Evolutionary conservation across 192 early-diverging fungal species (phyloP), one percentile per base, ranked within the genome.

Genomic region (Coemansia sp.): DNA sequence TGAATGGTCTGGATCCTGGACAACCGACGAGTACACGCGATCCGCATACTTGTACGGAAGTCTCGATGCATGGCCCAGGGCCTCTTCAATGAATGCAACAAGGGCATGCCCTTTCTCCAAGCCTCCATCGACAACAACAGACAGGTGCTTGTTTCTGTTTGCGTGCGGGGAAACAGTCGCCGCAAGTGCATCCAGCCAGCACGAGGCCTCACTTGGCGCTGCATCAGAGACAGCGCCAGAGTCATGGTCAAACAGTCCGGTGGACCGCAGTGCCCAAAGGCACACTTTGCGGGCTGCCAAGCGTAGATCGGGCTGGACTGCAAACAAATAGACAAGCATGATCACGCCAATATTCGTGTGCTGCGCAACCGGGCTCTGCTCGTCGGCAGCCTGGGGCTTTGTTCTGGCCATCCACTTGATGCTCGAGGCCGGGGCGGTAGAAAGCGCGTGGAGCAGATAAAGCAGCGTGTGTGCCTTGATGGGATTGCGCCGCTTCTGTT

Each of bases 131-230:
- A 62, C 20, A 9, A 69, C 52, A 43, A 44, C 39, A 21, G 64
- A 0, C 60, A 77, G 53, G n/a, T 64, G 65, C 30, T 43, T 34
- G n/a, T 41, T 45, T 18, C 75, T 67, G 24, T 20, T 35, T 1
- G 80, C 75, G n/a, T 71, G 66, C 2, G 80, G 71, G n/a, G 75
- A 77, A 6, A 48, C 60, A 64, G 77, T 26, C 45, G 62, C 58
- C 14, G 79, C 74, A 56, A 83, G 71, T 15, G 80, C 68, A n/a
- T 73, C 75, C 9, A 83, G 71, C 80, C 80, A 83, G 58, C 70
- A 72, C 23, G 41, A 41, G 18, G 75, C 68, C 66, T 83, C 80
- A 5, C 55, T 41, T 18, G n/a, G 23, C 20, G 34, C 62, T 16
- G 48, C 30, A 6, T 43, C 62, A 14, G 44, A 48, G 2, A 2